phyloP scores from a whole-genome alignment of 805 yeast genomes.

The Ogataea ganodermae region DNA sequence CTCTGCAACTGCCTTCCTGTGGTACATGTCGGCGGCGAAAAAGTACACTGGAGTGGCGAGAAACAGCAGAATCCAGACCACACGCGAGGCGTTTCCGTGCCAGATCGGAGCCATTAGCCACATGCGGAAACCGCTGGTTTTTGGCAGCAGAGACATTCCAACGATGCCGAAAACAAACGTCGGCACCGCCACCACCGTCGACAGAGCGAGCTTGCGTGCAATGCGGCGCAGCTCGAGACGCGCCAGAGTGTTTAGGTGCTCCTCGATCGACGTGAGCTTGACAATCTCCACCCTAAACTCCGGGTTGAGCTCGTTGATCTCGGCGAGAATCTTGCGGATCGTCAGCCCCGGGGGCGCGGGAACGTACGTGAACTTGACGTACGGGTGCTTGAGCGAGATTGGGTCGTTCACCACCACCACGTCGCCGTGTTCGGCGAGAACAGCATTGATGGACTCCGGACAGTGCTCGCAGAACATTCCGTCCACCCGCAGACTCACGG shows the following conservation, averaged over 20 bases:
- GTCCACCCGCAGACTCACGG: slow-evolving; percentile 54
- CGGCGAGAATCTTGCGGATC: slow-evolving; percentile 54
- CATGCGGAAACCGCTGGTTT: slow-evolving; percentile 40
- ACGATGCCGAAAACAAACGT: slow-evolving; percentile 69
- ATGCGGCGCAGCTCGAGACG: slow-evolving; percentile 49
- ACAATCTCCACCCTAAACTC: slow-evolving; percentile 53
- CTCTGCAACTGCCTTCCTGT: slow-evolving; percentile 64
- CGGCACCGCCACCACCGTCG: slow-evolving; percentile 58
- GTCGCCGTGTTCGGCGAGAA: slow-evolving; percentile 54
- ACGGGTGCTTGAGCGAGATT: slow-evolving; percentile 56
- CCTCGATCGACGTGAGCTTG: slow-evolving; percentile 61
- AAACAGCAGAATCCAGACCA: slow-evolving; percentile 64
- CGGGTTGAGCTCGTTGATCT: slow-evolving; percentile 47
- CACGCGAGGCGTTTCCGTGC: slow-evolving; percentile 61
- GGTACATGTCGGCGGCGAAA: slow-evolving; percentile 74
- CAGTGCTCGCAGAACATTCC: slow-evolving; percentile 77
- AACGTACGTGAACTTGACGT: slow-evolving; percentile 62
- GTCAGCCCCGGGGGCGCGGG: slow-evolving; percentile 58
- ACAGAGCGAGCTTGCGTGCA: slow-evolving; percentile 46
- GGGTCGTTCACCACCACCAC: slow-evolving; percentile 58
- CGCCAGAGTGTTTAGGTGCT: slow-evolving; percentile 55
- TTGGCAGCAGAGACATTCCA: slow-evolving; percentile 62
- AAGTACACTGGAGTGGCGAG: slow-evolving; percentile 74
- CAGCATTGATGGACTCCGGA: slow-evolving; percentile 55
- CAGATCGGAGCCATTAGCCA: slow-evolving; percentile 66